phyloP scores from a whole-genome alignment of 345 rosid genomes.

The Alliaria petiolata region DNA sequence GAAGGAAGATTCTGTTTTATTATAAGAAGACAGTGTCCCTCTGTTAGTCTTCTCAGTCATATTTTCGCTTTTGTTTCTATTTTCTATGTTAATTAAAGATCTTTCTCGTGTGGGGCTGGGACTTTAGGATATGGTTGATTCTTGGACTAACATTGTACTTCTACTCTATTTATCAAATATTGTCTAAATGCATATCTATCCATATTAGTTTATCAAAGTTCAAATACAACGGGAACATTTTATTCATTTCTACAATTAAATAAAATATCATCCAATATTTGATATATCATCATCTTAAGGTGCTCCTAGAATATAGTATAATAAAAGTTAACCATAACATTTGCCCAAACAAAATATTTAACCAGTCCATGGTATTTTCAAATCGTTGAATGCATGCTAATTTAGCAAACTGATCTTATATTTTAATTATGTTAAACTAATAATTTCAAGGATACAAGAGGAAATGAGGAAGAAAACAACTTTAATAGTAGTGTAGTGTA shows the following conservation, averaged over 20 bases:
- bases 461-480: background rate
- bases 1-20: conserved; percentile 35
- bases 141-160: conserved; percentile 28
- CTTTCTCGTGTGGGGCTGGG: conserved; percentile 33
- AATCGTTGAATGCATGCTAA: background rate
- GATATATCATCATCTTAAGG: background rate
- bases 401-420: background rate
- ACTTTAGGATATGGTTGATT: conserved; percentile 41
- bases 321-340: background rate
- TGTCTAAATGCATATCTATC: conserved; percentile 9
- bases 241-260: background rate
- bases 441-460: background rate
- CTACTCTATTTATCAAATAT: background rate
- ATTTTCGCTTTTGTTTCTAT: conserved; percentile 38
- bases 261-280: background rate
- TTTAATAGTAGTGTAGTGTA: background rate
- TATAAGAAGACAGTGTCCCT: conserved; percentile 44
- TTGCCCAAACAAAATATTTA: background rate
- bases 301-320: background rate
- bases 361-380: background rate
- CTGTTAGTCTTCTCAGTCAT: conserved; percentile 37
- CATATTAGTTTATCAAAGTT: background rate
- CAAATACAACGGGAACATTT: background rate
- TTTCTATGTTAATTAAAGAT: conserved; percentile 39
- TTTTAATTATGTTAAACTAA: background rate